Evolutionary conservation across 192 early-diverging fungal genomes (phyloP), one percentile per base, ranked within the genome.

Genomic region (Mortierella claussenii): DNA sequence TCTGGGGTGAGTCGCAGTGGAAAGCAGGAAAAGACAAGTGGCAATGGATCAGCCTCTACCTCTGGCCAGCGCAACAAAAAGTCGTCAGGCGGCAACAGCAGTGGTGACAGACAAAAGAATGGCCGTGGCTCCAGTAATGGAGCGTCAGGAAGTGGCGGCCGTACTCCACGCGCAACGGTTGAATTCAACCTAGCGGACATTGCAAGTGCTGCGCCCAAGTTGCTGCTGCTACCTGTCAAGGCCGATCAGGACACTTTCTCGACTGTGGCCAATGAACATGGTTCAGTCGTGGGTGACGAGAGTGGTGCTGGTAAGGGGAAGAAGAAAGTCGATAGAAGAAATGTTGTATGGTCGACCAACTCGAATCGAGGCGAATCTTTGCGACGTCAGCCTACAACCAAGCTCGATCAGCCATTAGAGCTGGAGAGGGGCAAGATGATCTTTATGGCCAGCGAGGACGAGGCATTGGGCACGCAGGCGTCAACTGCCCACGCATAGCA

Each of bases 151-250:
- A 55, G 40, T 52, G 70, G 70, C 23, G 30, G 54, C 40, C 51
- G 59, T 18, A 40, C 65, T 0, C 64, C 64, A 2, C 63, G 73
- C 3, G 64, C 73, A 1, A 37, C 73, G 18, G 73, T 76, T 3
- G 64, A 76, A 15, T 61, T 76, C 42, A 67, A 59, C n/a, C 28
- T 76, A 33, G 73, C 64, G 1, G 73, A 76, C 17, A 76, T 76
- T 62, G 73, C 73, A 10, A 75, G 55, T 40, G 63, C 42, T 6
- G 57, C 63, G 11, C 70, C 70, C 6, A 65, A 75, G 20, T 47
- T 66, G 11, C 43, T 75, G 20, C 37, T 51, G 9, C 34, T 55
- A 15, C 21, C 49, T 24, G 33, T 1, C 2, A 65, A 66, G 48
- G 24, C 56, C 1, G 53, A 60, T 32, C 58, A 49, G 21, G 55